phyloP scores from a whole-genome alignment of 1,284 basidiomycete species.

The Marasmius fiardii region DNA sequence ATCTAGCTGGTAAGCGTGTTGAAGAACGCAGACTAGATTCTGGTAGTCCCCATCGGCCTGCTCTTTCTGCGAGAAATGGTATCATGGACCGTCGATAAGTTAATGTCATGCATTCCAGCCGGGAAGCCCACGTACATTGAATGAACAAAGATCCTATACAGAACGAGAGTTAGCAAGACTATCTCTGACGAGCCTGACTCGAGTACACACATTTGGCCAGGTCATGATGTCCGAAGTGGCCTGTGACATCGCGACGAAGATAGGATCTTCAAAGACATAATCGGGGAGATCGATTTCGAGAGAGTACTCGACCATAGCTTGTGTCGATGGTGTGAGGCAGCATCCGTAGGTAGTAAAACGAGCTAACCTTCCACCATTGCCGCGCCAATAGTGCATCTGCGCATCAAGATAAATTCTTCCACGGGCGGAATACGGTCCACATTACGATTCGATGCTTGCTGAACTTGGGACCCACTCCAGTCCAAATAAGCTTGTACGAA shows the following conservation, averaged over 20 bases:
- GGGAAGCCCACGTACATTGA: slow-evolving; percentile 33
- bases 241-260: slow-evolving; percentile 38
- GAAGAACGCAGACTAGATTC: slow-evolving; percentile 46
- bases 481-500: slow-evolving; percentile 36
- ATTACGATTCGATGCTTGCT: slow-evolving; percentile 32
- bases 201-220: slow-evolving; percentile 44
- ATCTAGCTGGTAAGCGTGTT: slow-evolving; percentile 38
- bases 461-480: slow-evolving; percentile 37
- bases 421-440: slow-evolving; percentile 32
- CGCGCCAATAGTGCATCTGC: slow-evolving; percentile 40
- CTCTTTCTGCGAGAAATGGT: slow-evolving; percentile 35
- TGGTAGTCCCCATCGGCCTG: slow-evolving; percentile 48
- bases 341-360: no score
- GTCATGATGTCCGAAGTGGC: slow-evolving; percentile 46
- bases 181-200: slow-evolving; percentile 9
- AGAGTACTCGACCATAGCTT: slow-evolving; percentile 46
- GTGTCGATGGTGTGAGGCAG: no score
- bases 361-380: slow-evolving; percentile 41
- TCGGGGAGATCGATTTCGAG: slow-evolving; percentile 43
- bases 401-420: slow-evolving; percentile 40
- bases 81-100: slow-evolving; percentile 6
- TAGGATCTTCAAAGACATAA: slow-evolving; percentile 37
- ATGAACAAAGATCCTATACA: slow-evolving; percentile 43
- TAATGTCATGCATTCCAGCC: slow-evolving; percentile 3
- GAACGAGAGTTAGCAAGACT: background rate